A percentile compares a stretch with the other conserved stretches of the same genome.
Evolutionary conservation across 257 asterid genomes (phyloP).

Genomic region (Penstemon barbatus): DNA sequence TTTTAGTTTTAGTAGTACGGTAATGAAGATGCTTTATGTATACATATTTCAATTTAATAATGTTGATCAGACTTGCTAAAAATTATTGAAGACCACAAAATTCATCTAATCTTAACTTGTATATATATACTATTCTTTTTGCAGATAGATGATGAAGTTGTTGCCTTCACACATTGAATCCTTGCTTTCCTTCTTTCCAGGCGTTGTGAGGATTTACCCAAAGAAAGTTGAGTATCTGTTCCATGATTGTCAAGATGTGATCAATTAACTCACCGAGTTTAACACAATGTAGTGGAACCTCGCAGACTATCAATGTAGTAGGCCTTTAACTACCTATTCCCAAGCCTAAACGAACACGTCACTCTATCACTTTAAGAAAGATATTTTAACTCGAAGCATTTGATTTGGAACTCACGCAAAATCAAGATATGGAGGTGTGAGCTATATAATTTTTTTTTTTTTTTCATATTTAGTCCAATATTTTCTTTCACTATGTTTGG

Average conservation of each 20-base stretch:
- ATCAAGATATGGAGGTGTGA: conserved; percentile 54
- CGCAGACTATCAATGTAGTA: background rate
- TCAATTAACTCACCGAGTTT: conserved; percentile 39
- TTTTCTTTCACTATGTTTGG: background rate
- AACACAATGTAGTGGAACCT: conserved; percentile 28
- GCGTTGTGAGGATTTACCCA: conserved; percentile 81
- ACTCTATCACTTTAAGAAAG: conserved; percentile 52
- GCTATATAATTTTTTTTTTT: conserved; percentile 22
- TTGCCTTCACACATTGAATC: conserved; percentile 62
- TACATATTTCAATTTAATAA: background rate
- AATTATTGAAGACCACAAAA: background rate
- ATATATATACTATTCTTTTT: conserved; percentile 23
- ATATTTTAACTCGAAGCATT: conserved; percentile 80
- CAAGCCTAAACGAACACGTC: background rate
- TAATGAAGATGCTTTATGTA: background rate
- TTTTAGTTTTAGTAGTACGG: too few species aligned
- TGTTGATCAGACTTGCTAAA: background rate
- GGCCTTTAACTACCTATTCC: too few species aligned
- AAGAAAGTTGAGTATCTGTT: conserved; percentile 85
- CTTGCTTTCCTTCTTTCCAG: conserved; percentile 84
- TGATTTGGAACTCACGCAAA: conserved; percentile 58
- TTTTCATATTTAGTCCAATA: background rate
- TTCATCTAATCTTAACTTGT: conserved; percentile 24
- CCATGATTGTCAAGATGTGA: conserved; percentile 53
- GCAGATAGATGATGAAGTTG: conserved; percentile 81